These are phyloP conservation scores for Phyllosticta citrichinensis DNA, from an alignment of 2,329 filamentous ascomycete species.

Conservation along the genomic window DNA sequence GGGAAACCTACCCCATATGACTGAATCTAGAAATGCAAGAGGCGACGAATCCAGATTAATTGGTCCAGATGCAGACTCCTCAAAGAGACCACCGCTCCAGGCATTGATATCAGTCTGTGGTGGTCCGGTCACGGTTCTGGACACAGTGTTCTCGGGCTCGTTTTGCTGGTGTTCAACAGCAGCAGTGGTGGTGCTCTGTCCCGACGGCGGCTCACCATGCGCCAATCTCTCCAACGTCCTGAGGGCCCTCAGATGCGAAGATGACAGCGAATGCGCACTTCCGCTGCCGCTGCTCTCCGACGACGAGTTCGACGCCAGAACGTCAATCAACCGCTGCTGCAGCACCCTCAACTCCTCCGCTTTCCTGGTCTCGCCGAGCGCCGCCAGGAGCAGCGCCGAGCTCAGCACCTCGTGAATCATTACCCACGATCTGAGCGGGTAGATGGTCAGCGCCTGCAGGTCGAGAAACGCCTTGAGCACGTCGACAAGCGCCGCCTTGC, in stretches of 20 bases:
- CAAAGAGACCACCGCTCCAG: neutral
- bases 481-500: neutral
- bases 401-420: slow-evolving; percentile 3
- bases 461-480: neutral
- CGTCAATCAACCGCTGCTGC: neutral
- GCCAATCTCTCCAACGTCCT: neutral
- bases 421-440: neutral
- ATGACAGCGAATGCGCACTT: neutral
- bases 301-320: neutral
- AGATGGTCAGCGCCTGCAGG: neutral
- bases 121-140: neutral
- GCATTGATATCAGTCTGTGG: neutral
- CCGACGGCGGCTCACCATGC: neutral
- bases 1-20: slow-evolving; percentile 1
- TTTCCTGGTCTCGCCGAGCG: slow-evolving; percentile 1
- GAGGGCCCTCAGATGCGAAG: neutral
- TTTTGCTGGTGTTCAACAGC: neutral
- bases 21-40: slow-evolving; percentile 2
- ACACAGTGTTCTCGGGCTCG: neutral
- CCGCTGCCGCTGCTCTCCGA: neutral
- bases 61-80: neutral
- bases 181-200: neutral
- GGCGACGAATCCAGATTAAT: neutral
- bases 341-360: neutral
- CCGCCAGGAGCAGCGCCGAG: slow-evolving; percentile 2